Conservation (phyloP, 1,139 yeast genomes). For the Lodderomyces pseudojiufengensis region DNA sequence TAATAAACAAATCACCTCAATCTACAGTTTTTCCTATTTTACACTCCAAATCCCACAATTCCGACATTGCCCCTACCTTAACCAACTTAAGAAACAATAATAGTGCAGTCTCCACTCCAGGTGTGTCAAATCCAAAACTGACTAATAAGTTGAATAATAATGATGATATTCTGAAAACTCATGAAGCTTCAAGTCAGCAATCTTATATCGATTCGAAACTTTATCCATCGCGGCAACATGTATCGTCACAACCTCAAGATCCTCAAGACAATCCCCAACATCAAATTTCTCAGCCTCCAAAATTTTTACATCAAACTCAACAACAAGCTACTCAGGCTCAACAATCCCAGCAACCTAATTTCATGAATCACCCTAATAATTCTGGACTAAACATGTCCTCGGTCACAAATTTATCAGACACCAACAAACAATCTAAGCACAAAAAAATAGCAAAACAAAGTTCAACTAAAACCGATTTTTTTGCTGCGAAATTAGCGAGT, state of each 20-base stretch:
- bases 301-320: slow-evolving; percentile 2
- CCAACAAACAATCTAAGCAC: slow-evolving; percentile 14
- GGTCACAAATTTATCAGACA: slow-evolving; percentile 4
- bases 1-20: slow-evolving; percentile 34
- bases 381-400: slow-evolving; percentile 7
- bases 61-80: background rate
- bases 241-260: background rate
- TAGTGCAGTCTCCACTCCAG: slow-evolving; percentile 4
- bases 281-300: slow-evolving; percentile 1
- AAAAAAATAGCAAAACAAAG: slow-evolving; percentile 26
- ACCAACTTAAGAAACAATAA: slow-evolving; percentile 6
- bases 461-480: slow-evolving; percentile 77
- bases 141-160: background rate
- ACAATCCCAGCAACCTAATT: slow-evolving; percentile 4
- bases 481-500: slow-evolving; percentile 90
- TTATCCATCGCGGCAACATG: no score
- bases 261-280: slow-evolving; percentile 1
- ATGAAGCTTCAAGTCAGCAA: background rate
- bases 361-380: slow-evolving; percentile 13
- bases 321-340: slow-evolving; percentile 1
- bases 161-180: background rate
- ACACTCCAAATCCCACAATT: slow-evolving; percentile 3
- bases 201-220: no score
- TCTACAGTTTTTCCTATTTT: slow-evolving; percentile 24
- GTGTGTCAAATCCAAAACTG: background rate